Percentiles rank a stretch among this genome's conserved stretches.
Conservation (phyloP, 305 asterid species). For the Withania somnifera region DNA sequence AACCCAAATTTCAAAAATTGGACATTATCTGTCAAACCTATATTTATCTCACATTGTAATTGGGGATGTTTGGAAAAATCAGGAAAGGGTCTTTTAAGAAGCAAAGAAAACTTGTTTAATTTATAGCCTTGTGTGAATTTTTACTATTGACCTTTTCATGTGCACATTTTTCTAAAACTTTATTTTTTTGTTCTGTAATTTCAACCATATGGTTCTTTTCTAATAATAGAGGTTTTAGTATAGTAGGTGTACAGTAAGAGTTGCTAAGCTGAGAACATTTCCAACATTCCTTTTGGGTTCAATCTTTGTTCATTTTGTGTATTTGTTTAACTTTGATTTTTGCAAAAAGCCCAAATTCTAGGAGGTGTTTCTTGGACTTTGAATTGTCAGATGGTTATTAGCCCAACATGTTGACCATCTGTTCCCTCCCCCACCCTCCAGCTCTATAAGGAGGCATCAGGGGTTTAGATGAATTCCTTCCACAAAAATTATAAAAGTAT, state of each 20-base stretch:
- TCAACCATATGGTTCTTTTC: neutral
- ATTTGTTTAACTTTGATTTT: neutral
- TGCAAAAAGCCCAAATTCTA: conserved; percentile 4
- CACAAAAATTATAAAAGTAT: no score
- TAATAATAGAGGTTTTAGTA: neutral
- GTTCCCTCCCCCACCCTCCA: no score
- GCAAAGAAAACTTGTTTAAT: conserved; percentile 14
- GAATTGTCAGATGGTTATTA: neutral
- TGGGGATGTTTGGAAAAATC: conserved; percentile 30
- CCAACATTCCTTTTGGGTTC: conserved; percentile 26
- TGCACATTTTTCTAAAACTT: no score
- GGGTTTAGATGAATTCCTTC: no score
- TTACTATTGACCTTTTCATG: neutral
- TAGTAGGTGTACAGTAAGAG: neutral
- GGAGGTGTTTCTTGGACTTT: neutral
- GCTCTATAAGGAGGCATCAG: no score
- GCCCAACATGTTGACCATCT: neutral
- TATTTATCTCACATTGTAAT: conserved; percentile 27
- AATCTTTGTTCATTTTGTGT: neutral
- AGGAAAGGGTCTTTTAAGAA: conserved; percentile 16
- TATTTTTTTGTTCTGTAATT: neutral
- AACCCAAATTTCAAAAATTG: conserved; percentile 18
- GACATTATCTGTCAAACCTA: conserved; percentile 28
- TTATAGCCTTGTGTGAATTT: neutral
- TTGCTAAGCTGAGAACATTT: neutral